phyloP scores from a whole-genome alignment of 2,329 filamentous ascomycete species.

The Bipolaris bicolor region DNA sequence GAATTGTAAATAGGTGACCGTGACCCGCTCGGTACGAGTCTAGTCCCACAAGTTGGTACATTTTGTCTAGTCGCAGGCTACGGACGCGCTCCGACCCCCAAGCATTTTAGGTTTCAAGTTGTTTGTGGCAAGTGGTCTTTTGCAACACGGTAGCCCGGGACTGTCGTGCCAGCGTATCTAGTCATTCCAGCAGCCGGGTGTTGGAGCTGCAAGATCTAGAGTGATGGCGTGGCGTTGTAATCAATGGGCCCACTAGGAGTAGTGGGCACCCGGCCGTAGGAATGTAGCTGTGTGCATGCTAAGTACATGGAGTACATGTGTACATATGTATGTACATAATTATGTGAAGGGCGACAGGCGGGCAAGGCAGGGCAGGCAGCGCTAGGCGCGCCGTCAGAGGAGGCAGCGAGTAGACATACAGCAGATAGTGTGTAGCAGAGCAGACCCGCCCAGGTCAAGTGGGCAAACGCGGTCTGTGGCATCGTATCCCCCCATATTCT shows the following conservation, averaged over 20 bases:
- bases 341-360: no score
- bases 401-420: not conserved
- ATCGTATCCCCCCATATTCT: constrained; percentile 23
- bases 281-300: no score
- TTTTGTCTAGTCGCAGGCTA: constrained; percentile 6
- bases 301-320: no score
- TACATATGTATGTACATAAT: no score
- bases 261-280: constrained; percentile 1
- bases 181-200: not conserved
- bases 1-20: constrained; percentile 12
- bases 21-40: constrained; percentile 21
- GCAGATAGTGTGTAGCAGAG: not conserved
- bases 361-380: no score
- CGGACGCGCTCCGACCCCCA: constrained; percentile 9
- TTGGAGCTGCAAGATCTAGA: not conserved
- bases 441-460: constrained; percentile 1
- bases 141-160: constrained; percentile 1
- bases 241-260: constrained; percentile 1
- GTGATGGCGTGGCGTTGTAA: constrained; percentile 10
- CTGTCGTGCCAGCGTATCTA: constrained; percentile 11
- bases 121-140: not conserved
- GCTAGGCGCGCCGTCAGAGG: no score
- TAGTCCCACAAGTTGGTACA: constrained; percentile 4
- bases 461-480: constrained; percentile 8
- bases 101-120: constrained; percentile 9